Conservation (phyloP, 148 eudicot species). For the Fagopyrum homotropicum region DNA sequence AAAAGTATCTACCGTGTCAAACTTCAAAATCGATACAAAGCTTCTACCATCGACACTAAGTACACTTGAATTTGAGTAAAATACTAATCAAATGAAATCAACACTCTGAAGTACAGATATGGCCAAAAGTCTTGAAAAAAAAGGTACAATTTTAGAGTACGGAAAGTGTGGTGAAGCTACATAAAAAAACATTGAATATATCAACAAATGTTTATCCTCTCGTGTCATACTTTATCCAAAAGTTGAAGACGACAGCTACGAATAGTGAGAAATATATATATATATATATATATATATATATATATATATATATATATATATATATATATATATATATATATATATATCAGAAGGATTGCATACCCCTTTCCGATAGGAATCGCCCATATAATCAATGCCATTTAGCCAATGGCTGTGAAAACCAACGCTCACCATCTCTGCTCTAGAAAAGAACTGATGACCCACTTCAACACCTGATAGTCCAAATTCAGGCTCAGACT, state of each 20-base stretch:
- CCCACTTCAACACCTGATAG: conserved; percentile 86
- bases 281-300: neutral
- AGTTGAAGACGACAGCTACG: neutral
- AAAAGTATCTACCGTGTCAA: neutral
- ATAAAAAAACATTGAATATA: neutral
- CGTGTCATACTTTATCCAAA: neutral
- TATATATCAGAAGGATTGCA: neutral
- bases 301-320: neutral
- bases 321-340: too few relatives aligned
- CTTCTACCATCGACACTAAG: too few relatives aligned
- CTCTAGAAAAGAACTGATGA: conserved; percentile 80
- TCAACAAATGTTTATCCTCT: conserved; percentile 1
- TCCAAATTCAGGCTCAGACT: conserved; percentile 6
- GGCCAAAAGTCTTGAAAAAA: too few relatives aligned
- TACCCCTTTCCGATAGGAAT: conserved; percentile 30
- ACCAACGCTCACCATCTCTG: conserved; percentile 88
- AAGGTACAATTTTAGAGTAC: too few relatives aligned
- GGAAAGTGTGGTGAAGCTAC: too few relatives aligned
- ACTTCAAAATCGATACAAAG: too few relatives aligned
- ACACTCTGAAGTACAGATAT: too few relatives aligned
- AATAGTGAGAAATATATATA: neutral
- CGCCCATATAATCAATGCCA: conserved; percentile 80
- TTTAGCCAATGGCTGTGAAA: conserved; percentile 85
- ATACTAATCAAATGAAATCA: too few relatives aligned
- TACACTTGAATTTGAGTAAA: too few relatives aligned